phyloP scores from a whole-genome alignment of 1,284 basidiomycete species.

The Schizophyllum amplum region DNA sequence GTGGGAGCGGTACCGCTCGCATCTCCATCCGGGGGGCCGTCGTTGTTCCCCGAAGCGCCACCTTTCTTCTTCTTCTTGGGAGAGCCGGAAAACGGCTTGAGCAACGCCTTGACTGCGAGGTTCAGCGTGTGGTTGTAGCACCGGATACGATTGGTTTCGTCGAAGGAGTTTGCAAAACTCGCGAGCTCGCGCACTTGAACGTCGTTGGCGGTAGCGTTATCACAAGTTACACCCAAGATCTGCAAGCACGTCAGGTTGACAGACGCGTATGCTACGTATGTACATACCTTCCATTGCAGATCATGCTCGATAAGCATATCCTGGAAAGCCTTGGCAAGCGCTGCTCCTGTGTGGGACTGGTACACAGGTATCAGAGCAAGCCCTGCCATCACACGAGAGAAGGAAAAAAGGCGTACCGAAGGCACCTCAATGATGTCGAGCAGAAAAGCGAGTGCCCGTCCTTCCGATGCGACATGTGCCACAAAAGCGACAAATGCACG shows the following conservation, averaged over 20 bases:
- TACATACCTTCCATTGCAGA: neutral
- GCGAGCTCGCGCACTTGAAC: constrained; percentile 6
- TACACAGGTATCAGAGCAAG: neutral
- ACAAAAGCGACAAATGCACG: constrained; percentile 17
- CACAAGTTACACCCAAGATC: constrained; percentile 17
- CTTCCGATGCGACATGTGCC: constrained; percentile 19
- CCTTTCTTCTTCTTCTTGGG: neutral
- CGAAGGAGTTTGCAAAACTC: constrained; percentile 2
- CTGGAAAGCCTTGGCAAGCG: constrained; percentile 16
- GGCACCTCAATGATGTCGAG: constrained; percentile 23
- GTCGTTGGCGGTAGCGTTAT: constrained; percentile 12
- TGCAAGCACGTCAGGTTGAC: constrained; percentile 15
- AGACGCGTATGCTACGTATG: constrained; percentile 16
- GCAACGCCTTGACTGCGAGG: constrained; percentile 9
- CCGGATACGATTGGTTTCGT: constrained; percentile 4
- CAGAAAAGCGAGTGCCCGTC: constrained; percentile 15
- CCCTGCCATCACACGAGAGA: neutral
- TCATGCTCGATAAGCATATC: too few species aligned
- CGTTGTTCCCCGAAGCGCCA: neutral
- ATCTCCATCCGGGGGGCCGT: too few species aligned
- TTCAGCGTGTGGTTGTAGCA: constrained; percentile 13
- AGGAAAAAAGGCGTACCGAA: constrained; percentile 10
- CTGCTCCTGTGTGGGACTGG: constrained; percentile 18
- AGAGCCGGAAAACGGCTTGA: constrained; percentile 6
- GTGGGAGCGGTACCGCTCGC: too few species aligned